Evolutionary conservation across 441 rosid species (phyloP), one percentile per base, ranked within the genome.

Genomic region (Bocquillonia castaneifolia): DNA sequence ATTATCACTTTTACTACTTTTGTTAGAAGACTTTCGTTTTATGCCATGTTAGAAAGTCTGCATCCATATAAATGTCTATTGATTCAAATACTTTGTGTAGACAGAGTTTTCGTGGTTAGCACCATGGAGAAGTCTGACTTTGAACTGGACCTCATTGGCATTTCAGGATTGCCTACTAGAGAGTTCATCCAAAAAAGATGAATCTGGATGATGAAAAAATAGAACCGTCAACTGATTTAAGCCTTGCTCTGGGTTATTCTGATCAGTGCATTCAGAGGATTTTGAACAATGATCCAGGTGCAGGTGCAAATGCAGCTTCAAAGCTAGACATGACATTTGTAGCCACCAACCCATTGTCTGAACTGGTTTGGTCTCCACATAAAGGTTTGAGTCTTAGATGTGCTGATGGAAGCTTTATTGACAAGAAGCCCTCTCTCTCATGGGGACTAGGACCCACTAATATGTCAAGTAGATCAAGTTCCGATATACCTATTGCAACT

Each of bases 361-460:
- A 93, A 82, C 82, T 93, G 62, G 99, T 93, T 64, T 91, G 96
- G 97, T 93, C 95, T 76, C 92, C 98, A n/a, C 84, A 75, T 63
- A 85, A 74, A 77, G 97, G 98, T 62, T 85, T 79, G 60, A 76
- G 85, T 77, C 77, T 93, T 69, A 88, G 80, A 80, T 85, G 86
- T 76, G 87, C 96, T 25, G 90, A 89, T 72, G 77, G 87, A 48
- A 78, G 87, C 80, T 78, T 84, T 81, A 50, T 51, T 20, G 72
- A 85, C 23, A 48, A 72, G 64, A 85, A 78, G 22, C 66, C 71
- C 51, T 76, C 81, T 76, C 77, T 73, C 75, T 70, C 78, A 34
- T 58, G 63, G 76, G 81, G 75, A 72, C 75, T 74, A 54, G 87
- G 81, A 76, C 68, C 79, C 0, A 77, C 75, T 65, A 77, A 76